These are phyloP conservation scores for Apiospora saccharicola DNA, from an alignment of 2,329 filamentous ascomycete genomes.

Conservation along the genomic window DNA sequence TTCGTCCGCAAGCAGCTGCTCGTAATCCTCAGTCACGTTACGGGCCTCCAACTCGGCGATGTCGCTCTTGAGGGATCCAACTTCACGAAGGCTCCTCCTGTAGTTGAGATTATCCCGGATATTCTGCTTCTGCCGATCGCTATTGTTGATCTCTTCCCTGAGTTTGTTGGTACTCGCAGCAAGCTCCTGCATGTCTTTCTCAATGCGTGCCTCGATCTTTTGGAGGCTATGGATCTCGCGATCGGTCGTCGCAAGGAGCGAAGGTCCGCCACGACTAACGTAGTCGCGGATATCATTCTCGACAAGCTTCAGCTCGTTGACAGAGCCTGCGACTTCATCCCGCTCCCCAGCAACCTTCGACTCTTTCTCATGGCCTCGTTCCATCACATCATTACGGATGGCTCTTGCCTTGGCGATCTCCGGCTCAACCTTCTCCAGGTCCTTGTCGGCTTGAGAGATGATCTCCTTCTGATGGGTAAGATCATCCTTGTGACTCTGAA, in stretches of 20 bases:
- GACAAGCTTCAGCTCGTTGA: slow-evolving; percentile 78
- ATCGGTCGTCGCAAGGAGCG: slow-evolving; percentile 73
- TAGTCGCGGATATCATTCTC: slow-evolving; percentile 84
- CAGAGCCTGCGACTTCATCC: slow-evolving; percentile 74
- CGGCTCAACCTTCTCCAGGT: slow-evolving; percentile 77
- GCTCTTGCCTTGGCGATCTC: slow-evolving; percentile 78
- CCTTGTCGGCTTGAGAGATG: slow-evolving; percentile 74
- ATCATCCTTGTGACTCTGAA: slow-evolving; percentile 75
- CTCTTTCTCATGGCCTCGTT: slow-evolving; percentile 75
- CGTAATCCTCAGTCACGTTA: slow-evolving; percentile 84
- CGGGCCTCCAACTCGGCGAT: slow-evolving; percentile 79
- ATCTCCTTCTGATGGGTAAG: slow-evolving; percentile 72
- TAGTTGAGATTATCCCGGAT: slow-evolving; percentile 90
- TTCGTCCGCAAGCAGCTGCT: slow-evolving; percentile 75
- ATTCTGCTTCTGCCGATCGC: slow-evolving; percentile 82
- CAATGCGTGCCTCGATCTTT: slow-evolving; percentile 67
- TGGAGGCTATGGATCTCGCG: slow-evolving; percentile 74
- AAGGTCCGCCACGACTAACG: slow-evolving; percentile 75
- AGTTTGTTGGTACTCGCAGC: slow-evolving; percentile 78
- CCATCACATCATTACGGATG: slow-evolving; percentile 78
- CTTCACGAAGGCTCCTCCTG: slow-evolving; percentile 74
- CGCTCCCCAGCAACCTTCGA: slow-evolving; percentile 75
- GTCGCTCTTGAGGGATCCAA: slow-evolving; percentile 72
- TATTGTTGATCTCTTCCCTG: slow-evolving; percentile 78
- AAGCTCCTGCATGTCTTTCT: slow-evolving; percentile 72